Evolutionary conservation across 345 rosid species (phyloP).

Genomic region (Trapa incisa): DNA sequence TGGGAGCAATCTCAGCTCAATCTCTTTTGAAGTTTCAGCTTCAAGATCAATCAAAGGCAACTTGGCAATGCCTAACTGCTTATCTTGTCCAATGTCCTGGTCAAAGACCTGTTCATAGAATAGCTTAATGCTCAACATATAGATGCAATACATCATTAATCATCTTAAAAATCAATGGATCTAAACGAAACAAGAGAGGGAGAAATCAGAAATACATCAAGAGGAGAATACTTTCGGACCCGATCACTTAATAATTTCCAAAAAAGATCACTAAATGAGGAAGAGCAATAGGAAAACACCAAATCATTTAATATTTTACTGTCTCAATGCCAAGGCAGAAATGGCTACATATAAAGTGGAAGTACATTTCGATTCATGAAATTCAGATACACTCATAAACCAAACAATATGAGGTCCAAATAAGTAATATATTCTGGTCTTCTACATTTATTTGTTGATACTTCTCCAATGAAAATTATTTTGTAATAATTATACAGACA

Average conservation of each 20-base stretch:
- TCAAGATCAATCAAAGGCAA: conserved; percentile 50
- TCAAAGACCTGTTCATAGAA: conserved; percentile 6
- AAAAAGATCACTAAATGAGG: background rate
- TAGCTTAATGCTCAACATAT: background rate
- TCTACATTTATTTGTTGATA: background rate
- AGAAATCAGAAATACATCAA: background rate
- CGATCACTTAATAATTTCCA: background rate
- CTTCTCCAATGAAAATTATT: background rate
- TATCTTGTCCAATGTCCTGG: conserved; percentile 86
- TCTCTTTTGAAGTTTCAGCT: conserved; percentile 35
- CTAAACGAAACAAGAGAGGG: background rate
- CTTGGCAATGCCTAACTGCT: conserved; percentile 72
- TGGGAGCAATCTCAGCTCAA: conserved; percentile 61
- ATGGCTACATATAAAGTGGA: background rate
- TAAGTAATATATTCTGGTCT: background rate
- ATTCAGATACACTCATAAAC: background rate
- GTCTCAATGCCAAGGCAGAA: background rate
- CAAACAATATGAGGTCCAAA: background rate
- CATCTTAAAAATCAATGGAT: background rate
- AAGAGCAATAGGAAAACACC: background rate
- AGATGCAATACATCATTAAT: background rate
- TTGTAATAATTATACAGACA: background rate
- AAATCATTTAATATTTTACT: background rate
- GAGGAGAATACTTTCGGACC: background rate
- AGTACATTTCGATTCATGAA: background rate